Percentiles rank a stretch among this genome's conserved stretches.
phyloP scores from a whole-genome alignment of 768 basidiomycete genomes.

The Collybiopsis confluens region DNA sequence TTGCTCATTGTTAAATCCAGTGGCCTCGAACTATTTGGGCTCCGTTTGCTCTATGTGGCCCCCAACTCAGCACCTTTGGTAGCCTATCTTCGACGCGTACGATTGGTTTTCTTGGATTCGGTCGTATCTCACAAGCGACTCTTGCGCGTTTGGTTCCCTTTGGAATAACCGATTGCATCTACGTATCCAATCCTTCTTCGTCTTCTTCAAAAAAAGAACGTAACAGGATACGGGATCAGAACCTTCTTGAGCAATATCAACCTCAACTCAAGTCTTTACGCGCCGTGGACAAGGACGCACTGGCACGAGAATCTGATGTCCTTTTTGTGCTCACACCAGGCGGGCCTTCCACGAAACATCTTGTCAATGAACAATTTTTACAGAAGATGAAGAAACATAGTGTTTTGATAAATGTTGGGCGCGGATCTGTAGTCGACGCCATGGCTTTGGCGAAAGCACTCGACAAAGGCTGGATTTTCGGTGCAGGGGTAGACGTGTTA shows the following conservation, averaged over 20 bases:
- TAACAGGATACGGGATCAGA: slow-evolving; percentile 28
- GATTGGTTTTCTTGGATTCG: slow-evolving; percentile 91
- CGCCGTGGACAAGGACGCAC: slow-evolving; percentile 57
- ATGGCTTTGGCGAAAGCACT: slow-evolving; percentile 83
- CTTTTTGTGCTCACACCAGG: slow-evolving; percentile 83
- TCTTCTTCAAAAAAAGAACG: slow-evolving; percentile 36
- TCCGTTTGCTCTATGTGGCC: slow-evolving; percentile 83
- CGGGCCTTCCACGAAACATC: slow-evolving; percentile 61
- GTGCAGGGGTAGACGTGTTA: slow-evolving; percentile 90
- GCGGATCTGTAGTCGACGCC: slow-evolving; percentile 88
- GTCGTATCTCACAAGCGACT: slow-evolving; percentile 86
- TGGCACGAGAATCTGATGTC: slow-evolving; percentile 80
- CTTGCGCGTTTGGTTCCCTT: slow-evolving; percentile 79
- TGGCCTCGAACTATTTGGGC: slow-evolving; percentile 81
- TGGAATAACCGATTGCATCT: slow-evolving; percentile 71
- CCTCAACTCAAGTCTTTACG: slow-evolving; percentile 39
- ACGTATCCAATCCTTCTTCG: slow-evolving; percentile 54
- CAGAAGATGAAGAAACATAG: slow-evolving; percentile 80
- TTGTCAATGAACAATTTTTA: slow-evolving; percentile 72
- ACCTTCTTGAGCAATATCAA: slow-evolving; percentile 20
- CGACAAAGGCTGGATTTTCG: slow-evolving; percentile 76
- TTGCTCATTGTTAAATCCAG: slow-evolving; percentile 27
- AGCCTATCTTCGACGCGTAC: slow-evolving; percentile 40
- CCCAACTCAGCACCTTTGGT: slow-evolving; percentile 56
- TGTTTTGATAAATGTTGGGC: slow-evolving; percentile 79